Evolutionary conservation across 2,329 filamentous ascomycete genomes (phyloP), one percentile per base, ranked within the genome.

Genomic region (Paracorniculantispora psalliotae): DNA sequence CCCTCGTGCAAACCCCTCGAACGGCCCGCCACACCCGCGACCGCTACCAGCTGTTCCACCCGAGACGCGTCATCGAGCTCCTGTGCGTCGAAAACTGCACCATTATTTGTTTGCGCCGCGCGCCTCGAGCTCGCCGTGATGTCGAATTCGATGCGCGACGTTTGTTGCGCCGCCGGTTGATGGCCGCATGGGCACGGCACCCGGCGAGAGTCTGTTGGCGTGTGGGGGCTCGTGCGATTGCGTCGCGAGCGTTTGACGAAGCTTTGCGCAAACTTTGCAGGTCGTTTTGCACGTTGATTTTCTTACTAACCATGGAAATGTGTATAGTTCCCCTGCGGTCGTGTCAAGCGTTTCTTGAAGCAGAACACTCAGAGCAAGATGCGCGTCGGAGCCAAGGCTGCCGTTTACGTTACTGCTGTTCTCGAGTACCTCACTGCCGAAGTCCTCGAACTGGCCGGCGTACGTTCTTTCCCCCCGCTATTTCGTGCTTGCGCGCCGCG

Each of bases 261-360:
- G 51, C 62, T 61, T 57, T 57, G 50, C 59, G 59, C 59, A 46
- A 48, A 58, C 9, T 35, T 57, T 59, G 33, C 21, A 17, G 15
- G 35, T 17, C 10, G 10, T 19, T 35, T n/a, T 35, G 19, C 37
- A 10, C 7, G 19, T 12, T n/a, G 26, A 35, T 10, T 35, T 15
- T 15, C 2, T 25, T 61, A 61, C 70, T 72, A 57, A 72, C 61
- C 30, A 47, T 47, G 37, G 17, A 49, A 17, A 43, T 51, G 33
- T 51, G 33, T 58, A 65, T 61, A 99, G 94, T 99, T 99, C 76
- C 94, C 94, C 63, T 99, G 94, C 75, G 94, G 94, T 79, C 94
- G 94, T 88, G 94, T 99, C 78, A 99, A 99, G 89, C 92, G 94
- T 81, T 97, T 97, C 81, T 83, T 99, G 74, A 97, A 97, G 86